Base-by-base conservation (phyloP, 1,284 basidiomycete species). In the Trametes versicolor region DNA sequence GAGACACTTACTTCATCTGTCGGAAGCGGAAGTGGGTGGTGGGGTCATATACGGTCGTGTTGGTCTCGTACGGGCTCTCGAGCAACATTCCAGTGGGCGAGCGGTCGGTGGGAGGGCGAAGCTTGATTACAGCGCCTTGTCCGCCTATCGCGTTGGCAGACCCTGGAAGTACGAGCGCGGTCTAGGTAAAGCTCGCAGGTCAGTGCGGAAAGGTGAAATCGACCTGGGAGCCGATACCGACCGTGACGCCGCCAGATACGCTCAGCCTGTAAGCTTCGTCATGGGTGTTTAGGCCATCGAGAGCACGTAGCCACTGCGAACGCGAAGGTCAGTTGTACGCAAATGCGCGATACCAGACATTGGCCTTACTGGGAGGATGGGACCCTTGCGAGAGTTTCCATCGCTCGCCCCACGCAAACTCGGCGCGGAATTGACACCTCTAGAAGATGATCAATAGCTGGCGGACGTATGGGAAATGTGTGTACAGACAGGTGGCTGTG, bases 51-150 rank as follows among this genome's bases (percentile, higher is more conserved):
- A 71, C 63, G 21, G 73, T 72, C n/a, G 73, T 72, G 62, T 83
- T 80, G 29, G 80, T 70, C 25, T 77, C 74, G 65, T 76, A 81
- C 0, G 84, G 83, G 41, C 82, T 79, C 45, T 87, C 85, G n/a
- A 87, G 76, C 7, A 86, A 72, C 74, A 82, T 74, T 0, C 82
- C 81, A 8, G 80, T 80, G 17, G 84, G 77, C 4, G 84, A 81
- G 36, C 78, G 78, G 63, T 84, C 83, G 5, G 62, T 67, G 0
- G 84, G 82, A 17, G 74, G 70, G 19, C 86, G 77, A 7, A 85
- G 75, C 71, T 89, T 88, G 73, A 87, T 83, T 9, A 80, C 70
- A 65, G 83, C 83, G 0, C 82, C 75, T 43, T 77, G 74, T 6
- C 76, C 76, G 5, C 73, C 75, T 41, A 85, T 83, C 17, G 79